These are phyloP conservation scores for Rhodotorula sp. DNA, from an alignment of 1,284 basidiomycete genomes.

Conservation along the genomic window DNA sequence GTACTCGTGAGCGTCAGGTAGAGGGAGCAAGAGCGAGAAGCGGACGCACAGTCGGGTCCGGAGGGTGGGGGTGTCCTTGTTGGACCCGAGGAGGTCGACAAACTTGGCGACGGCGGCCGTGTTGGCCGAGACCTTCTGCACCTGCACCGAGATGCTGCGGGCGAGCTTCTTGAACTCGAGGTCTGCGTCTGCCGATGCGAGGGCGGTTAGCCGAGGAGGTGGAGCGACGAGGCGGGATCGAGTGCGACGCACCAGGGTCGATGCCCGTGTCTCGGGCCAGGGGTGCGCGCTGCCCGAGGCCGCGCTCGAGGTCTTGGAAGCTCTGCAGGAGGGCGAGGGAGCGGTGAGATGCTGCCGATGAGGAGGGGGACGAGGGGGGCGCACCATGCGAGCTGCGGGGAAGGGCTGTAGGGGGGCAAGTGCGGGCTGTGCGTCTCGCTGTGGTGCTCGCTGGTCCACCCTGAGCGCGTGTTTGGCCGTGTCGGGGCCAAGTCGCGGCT, in stretches of 20 bases:
- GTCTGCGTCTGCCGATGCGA: constrained; percentile 34
- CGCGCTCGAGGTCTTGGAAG: constrained; percentile 42
- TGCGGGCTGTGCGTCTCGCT: too few relatives aligned
- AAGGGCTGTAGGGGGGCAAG: too few relatives aligned
- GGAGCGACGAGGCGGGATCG: too few relatives aligned
- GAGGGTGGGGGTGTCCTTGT: constrained; percentile 70
- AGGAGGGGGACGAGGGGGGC: not conserved
- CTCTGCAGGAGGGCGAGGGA: constrained; percentile 5
- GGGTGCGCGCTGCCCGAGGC: constrained; percentile 28
- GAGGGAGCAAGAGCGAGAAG: not conserved
- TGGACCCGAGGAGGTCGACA: constrained; percentile 84
- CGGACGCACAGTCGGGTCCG: constrained; percentile 72
- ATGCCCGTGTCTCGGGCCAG: constrained; percentile 16
- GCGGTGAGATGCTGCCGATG: not conserved
- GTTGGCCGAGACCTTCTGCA: constrained; percentile 98
- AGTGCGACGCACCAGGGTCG: not conserved
- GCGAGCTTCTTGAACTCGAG: constrained; percentile 70
- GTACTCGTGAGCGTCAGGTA: not conserved
- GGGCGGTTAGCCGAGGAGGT: not conserved
- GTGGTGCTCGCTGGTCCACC: too few relatives aligned
- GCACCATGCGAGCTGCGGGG: not conserved
- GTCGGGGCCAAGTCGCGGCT: too few relatives aligned
- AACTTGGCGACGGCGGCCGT: constrained; percentile 91
- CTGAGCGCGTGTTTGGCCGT: too few relatives aligned
- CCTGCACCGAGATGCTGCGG: constrained; percentile 84